Base-by-base conservation (phyloP, 768 basidiomycete genomes). In the Termitomyces sp. region DNA sequence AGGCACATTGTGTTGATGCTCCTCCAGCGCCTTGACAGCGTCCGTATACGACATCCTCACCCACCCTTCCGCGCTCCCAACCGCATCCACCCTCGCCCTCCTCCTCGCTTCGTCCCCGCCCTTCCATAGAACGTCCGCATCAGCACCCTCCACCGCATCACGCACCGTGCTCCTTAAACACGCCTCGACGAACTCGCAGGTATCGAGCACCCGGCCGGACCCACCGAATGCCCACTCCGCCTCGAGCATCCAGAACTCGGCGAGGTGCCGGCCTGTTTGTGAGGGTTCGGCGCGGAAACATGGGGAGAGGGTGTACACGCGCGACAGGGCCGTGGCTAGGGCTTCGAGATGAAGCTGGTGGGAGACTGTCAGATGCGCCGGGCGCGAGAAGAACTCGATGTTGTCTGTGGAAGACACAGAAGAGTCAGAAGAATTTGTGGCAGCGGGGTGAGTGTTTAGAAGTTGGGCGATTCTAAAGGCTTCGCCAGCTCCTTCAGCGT, bases 221-320 rank as follows among this genome's bases (percentile, higher is more conserved):
- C 55, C 61, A 1, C 52, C 59, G 45, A 77, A 74, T 2, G 86
- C 86, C 82, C 93, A 88, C 69, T 99, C 97, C 0, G 92, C 95
- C 74, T 99, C 97, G 54, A 98, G 84, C 97, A 99, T 99, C 91
- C 93, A 98, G 72, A 99, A 99, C 71, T 99, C 97, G 51, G 93
- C 86, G 13, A 99, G 82, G 69, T 99, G 97, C n/a, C 96, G 80
- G 33, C 84, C 83, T 2, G 96, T 98, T 63, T 88, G 81, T 3
- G 88, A 91, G 5, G 85, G 85, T 68, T 99, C 97, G 22, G 97
- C 96, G 16, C 97, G 89, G 74, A 99, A 99, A 62, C 90, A 89
- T 0, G 97, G 95, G 0, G 91, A 88, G 24, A 99, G 82, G 1
- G 95, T 95, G 76, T 95, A 99, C 1, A 92, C 90, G 20, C 95